These are phyloP conservation scores for Mycena citricolor DNA, from an alignment of 1,284 basidiomycete genomes.

Conservation along the genomic window DNA sequence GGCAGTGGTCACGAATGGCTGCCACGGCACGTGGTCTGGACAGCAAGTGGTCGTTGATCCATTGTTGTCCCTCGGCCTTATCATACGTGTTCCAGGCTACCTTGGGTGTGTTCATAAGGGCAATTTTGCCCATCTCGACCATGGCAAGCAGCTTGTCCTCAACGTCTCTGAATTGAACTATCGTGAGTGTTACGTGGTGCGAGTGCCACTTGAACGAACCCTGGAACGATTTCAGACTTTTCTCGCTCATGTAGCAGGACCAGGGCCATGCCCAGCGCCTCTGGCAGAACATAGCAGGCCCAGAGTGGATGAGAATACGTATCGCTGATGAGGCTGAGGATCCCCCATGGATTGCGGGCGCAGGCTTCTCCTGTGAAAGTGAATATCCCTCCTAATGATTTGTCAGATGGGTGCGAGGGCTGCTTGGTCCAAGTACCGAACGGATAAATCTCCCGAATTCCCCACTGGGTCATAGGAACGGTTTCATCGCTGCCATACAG, in stretches of 20 bases:
- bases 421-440: no score
- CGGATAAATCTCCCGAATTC: conserved; percentile 6
- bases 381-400: conserved; percentile 13
- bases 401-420: no score
- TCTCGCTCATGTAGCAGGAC: conserved; percentile 1
- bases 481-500: conserved; percentile 10
- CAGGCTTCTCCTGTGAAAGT: conserved; percentile 17
- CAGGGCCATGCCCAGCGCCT: conserved; percentile 15
- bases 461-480: conserved; percentile 8
- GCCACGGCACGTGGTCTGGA: background rate
- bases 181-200: background rate
- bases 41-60: background rate
- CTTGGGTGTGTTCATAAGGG: conserved; percentile 8
- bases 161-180: background rate
- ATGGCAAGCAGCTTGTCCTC: conserved; percentile 4
- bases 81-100: background rate
- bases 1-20: background rate
- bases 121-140: background rate
- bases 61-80: background rate
- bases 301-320: conserved; percentile 15
- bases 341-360: conserved; percentile 9
- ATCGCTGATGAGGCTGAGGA: conserved; percentile 1
- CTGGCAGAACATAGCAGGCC: conserved; percentile 11
- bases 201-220: conserved; percentile 3
- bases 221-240: conserved; percentile 1